These are phyloP conservation scores for Colletotrichum sp. DNA, from an alignment of 2,329 filamentous ascomycete genomes.

Conservation along the genomic window DNA sequence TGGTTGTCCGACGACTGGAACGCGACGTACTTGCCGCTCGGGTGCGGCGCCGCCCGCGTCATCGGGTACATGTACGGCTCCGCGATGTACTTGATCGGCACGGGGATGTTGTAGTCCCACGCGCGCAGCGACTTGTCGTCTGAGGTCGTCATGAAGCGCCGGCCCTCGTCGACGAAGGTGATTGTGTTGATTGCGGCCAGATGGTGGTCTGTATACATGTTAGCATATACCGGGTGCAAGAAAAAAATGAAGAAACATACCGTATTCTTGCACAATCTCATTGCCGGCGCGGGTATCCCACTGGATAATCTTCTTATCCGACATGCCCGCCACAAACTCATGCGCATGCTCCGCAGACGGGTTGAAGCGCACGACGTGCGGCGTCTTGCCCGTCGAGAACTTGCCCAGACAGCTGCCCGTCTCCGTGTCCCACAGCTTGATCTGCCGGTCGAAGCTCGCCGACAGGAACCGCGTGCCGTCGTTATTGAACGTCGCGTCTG, in stretches of 20 bases:
- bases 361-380: constrained; percentile 94
- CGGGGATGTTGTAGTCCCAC: constrained; percentile 98
- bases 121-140: constrained; percentile 96
- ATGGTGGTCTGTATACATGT: constrained; percentile 73
- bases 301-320: constrained; percentile 98
- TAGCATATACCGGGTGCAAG: background rate
- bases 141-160: constrained; percentile 96
- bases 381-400: constrained; percentile 93
- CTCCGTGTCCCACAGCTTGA: constrained; percentile 98
- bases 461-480: constrained; percentile 87
- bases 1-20: constrained; percentile 93
- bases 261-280: constrained; percentile 90
- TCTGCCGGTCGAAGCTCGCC: constrained; percentile 90
- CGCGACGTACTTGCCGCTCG: constrained; percentile 90
- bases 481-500: constrained; percentile 86
- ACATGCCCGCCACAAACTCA: constrained; percentile 96
- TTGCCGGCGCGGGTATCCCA: constrained; percentile 83
- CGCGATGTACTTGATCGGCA: constrained; percentile 97
- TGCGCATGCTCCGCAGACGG: constrained; percentile 76
- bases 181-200: constrained; percentile 98
- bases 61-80: constrained; percentile 98
- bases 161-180: constrained; percentile 91
- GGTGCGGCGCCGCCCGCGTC: constrained; percentile 83
- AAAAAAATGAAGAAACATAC: background rate
- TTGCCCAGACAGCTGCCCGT: constrained; percentile 86